Base-by-base conservation (phyloP, 2,329 filamentous ascomycete species). In the Blastomyces percursus region DNA sequence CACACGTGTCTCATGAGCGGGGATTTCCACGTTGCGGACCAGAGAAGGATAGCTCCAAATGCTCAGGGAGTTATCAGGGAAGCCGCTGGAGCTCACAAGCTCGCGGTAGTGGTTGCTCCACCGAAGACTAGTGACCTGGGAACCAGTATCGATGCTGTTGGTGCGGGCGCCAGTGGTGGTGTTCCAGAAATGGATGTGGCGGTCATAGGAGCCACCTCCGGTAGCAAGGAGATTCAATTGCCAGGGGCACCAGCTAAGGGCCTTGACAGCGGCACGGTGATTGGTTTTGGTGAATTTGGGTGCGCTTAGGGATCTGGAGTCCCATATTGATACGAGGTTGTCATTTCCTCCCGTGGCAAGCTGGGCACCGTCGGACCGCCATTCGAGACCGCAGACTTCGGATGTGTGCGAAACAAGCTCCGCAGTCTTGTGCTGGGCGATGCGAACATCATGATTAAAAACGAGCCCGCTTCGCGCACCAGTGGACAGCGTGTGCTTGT, bases 131-230 rank as follows among this genome's bases (percentile, higher is more conserved):
- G 94, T 99, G 63, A 99, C 95, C 77, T 99, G 94, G 56, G 91
- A 96, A 65, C 94, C 94, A 50, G 94, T 97, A 76, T 97, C 92
- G 76, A 99, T 97, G 83, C 91, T 96, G 86, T 99, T 99, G 80
- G 96, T 92, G 70, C 94, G 90, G 61, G 94, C 93, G 65, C 94
- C 94, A 4, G 93, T 96, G 27, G 94, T 97, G 56, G 92, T 95
- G 84, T 99, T 99, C 94, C 94, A 99, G 85, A 99, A 99, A 82
- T 99, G 94, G 77, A 99, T 99, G 79, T 96, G 90, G 69, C 91
- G 89, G 75, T 99, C 94, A 77, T 96, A 95, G 52, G 91, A 95
- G 69, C 94, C 94, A 72, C 94, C 94, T 63, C 94, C 94, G 52
- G 94, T 97, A 63, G 94, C 94, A 57, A 99, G 88, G 59, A 97